These are phyloP conservation scores for Strigomonas galati DNA, from an alignment of 208 protist genomes.

Conservation along the genomic window DNA sequence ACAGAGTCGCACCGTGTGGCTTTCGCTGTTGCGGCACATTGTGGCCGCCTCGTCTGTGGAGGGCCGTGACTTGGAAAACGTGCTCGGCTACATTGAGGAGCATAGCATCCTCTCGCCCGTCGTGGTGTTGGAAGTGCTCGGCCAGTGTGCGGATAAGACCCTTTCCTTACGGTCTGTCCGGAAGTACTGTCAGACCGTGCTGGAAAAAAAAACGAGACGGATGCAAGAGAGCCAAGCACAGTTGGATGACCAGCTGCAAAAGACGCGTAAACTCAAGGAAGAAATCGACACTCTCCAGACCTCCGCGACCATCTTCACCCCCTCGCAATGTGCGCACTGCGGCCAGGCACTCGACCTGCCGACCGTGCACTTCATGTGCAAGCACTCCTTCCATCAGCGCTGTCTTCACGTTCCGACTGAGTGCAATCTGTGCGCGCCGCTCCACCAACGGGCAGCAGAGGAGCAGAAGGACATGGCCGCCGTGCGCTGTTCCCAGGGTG, in stretches of 20 bases:
- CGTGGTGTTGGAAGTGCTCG: slow-evolving; percentile 88
- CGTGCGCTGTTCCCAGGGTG: too few relatives aligned
- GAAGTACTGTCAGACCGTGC: slow-evolving; percentile 74
- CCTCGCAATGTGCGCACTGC: slow-evolving; percentile 82
- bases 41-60: slow-evolving; percentile 32
- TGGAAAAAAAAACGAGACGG: slow-evolving; percentile 35
- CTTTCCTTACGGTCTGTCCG: slow-evolving; percentile 78
- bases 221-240: slow-evolving; percentile 15
- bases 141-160: slow-evolving; percentile 22
- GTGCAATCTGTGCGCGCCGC: slow-evolving; percentile 55
- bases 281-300: slow-evolving; percentile 72
- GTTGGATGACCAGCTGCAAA: slow-evolving; percentile 26
- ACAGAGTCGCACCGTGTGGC: slow-evolving; percentile 72
- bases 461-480: background rate
- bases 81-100: slow-evolving; percentile 79
- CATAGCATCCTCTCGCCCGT: slow-evolving; percentile 90
- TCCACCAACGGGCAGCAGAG: slow-evolving; percentile 20
- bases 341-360: slow-evolving; percentile 86
- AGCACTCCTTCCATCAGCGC: slow-evolving; percentile 91
- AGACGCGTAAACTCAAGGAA: slow-evolving; percentile 52
- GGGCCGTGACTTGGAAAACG: slow-evolving; percentile 37
- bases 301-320: slow-evolving; percentile 85
- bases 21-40: slow-evolving; percentile 89
- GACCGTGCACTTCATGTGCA: slow-evolving; percentile 93
- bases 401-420: slow-evolving; percentile 68